Evolutionary conservation across 1,284 basidiomycete species (phyloP), one percentile per base, ranked within the genome.

Genomic region (Ustilago hordei): DNA sequence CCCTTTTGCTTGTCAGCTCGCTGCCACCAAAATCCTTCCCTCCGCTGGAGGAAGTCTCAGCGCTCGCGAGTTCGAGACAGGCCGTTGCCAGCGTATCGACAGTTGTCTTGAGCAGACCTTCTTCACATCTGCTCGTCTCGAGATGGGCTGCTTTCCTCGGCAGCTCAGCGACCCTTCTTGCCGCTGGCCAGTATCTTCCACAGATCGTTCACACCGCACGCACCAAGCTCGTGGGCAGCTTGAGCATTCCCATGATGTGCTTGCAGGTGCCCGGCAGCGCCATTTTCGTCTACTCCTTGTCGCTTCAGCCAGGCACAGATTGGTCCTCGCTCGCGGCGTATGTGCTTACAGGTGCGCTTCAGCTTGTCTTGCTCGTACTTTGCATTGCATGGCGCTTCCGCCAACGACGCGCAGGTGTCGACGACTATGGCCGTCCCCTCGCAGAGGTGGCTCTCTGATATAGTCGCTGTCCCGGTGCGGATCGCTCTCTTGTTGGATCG

Each of bases 171-270:
- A 92, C 93, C 1, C 28, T 91, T 0, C 90, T 96, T 3, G 92
- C 95, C 0, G 90, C 91, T 0, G 88, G 92, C 23, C 95, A 98
- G 86, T 98, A 97, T 82, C 89, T 91, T 0, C 95, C 95, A 0
- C 95, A 98, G 86, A 89, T 98, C 45, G 81, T 90, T 31, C 91
- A 92, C 78, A 98, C 95, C 1, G 95, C 92, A 80, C 87, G 88
- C 8, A 88, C 90, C 43, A 92, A 91, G 81, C 90, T 95, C 8
- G 95, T 98, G 8, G 95, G 95, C 11, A 94, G 95, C 1, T 88
- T 98, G 28, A 95, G 92, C 80, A 93, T 98, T 75, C 92, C 92
- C 2, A 97, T 94, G 90, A 98, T 99, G 96, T 88, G 90, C 53
- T 92, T 99, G 28, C 95, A 99, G 87, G 94, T 92, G 8, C 96